Base-by-base conservation (phyloP, 169 alveolate species). In the Plasmodium vinckei region DNA sequence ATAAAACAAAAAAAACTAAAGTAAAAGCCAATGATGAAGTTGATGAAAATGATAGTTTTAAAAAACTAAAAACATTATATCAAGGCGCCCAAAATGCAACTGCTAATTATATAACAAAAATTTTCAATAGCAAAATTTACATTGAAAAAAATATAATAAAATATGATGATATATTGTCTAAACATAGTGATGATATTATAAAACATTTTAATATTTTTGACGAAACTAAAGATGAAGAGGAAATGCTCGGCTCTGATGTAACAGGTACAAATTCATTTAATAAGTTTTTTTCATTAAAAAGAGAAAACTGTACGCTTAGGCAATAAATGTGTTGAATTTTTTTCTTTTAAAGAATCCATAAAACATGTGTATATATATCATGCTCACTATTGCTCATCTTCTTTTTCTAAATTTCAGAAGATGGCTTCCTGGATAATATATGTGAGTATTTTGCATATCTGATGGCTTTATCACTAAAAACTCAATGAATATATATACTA, bases 161-260 rank as follows among this genome's bases (percentile, higher is more conserved):
- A 68, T 77, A 77, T 77, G 63, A 57, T 77, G 69, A 77, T 64
- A 51, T 77, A 44, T 63, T 77, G 72, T 63, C 73, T 63, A 65
- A 64, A 6, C 73, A 77, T 64, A 64, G 77, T 49, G 88, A 77
- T 67, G 5, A 10, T 21, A 21, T 77, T 17, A 15, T 77, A 47
- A 77, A 77, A 49, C 49, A 68, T 33, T 77, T 61, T 44, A 68
- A 77, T 13, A 67, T 77, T 19, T 77, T 77, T 42, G 68, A 63
- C 1, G 77, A 69, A 15, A 51, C 59, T 1, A 33, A 33, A 51
- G 59, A 12, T 12, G 77, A 77, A 47, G 77, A 57, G 15, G 88
- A 64, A 21, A 19, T 49, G n/a, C 9, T 25, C 17, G 49, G 17
- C 33, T 12, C n/a, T n/a, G 39, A 27, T 17, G 79, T 49, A 17